Evolutionary conservation across 2,329 filamentous ascomycete species (phyloP).

Genomic region (Thyridium curvatum): DNA sequence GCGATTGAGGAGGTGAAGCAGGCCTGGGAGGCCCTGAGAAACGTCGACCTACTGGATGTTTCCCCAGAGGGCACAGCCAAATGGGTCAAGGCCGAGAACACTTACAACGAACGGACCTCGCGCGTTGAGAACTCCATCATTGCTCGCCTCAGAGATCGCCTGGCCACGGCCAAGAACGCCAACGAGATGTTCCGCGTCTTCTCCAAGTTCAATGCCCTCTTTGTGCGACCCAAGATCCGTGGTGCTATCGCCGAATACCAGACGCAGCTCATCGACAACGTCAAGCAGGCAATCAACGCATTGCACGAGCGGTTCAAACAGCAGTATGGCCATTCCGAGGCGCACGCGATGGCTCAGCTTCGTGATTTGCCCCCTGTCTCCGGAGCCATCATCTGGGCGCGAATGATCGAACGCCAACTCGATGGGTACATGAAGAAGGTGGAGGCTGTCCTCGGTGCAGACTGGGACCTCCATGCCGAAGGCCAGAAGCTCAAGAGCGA

Average conservation of each 20-base stretch:
- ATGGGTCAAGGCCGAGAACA: slow-evolving; percentile 91
- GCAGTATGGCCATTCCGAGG: slow-evolving; percentile 96
- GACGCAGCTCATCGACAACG: slow-evolving; percentile 94
- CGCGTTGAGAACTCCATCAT: slow-evolving; percentile 99
- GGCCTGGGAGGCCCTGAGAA: slow-evolving; percentile 88
- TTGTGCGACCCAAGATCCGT: slow-evolving; percentile 97
- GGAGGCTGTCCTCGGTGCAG: slow-evolving; percentile 91
- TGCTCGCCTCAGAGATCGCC: slow-evolving; percentile 80
- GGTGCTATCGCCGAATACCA: slow-evolving; percentile 98
- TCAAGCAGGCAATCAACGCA: slow-evolving; percentile 89
- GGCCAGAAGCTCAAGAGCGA: slow-evolving; percentile 91
- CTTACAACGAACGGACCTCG: slow-evolving; percentile 95
- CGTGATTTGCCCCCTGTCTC: slow-evolving; percentile 94
- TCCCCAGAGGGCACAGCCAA: slow-evolving; percentile 81
- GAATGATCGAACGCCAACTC: slow-evolving; percentile 93
- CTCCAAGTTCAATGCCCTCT: slow-evolving; percentile 98
- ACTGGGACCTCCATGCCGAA: slow-evolving; percentile 92
- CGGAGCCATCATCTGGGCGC: slow-evolving; percentile 94
- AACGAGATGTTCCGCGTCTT: slow-evolving; percentile 99
- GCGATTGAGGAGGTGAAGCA: slow-evolving; percentile 94
- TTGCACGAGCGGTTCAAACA: slow-evolving; percentile 98
- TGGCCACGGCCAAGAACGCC: slow-evolving; percentile 92
- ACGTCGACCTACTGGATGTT: slow-evolving; percentile 92
- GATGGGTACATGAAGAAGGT: slow-evolving; percentile 98
- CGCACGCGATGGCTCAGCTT: slow-evolving; percentile 95